Evolutionary conservation across 1,139 yeast genomes (phyloP).

Genomic region (Kurtzmaniella natalensis): DNA sequence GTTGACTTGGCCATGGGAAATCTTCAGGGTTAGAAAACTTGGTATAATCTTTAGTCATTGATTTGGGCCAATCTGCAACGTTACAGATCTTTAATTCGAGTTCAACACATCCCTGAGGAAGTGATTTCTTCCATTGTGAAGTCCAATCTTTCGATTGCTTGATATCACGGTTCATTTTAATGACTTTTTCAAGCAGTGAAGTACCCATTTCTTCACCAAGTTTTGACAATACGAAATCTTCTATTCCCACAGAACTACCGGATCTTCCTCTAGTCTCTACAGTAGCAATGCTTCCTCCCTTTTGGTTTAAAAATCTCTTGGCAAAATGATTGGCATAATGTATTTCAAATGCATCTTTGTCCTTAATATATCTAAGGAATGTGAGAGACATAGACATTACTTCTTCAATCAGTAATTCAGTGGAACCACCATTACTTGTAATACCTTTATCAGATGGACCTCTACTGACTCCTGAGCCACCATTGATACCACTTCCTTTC

Average conservation of each 20-base stretch:
- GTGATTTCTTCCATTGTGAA: conserved; percentile 41
- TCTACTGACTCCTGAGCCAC: conserved; percentile 11
- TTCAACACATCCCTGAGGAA: conserved; percentile 18
- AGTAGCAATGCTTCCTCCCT: conserved; percentile 16
- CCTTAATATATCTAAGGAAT: conserved; percentile 66
- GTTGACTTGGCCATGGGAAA: conserved; percentile 44
- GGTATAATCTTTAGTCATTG: conserved; percentile 56
- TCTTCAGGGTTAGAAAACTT: conserved; percentile 27
- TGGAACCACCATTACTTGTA: conserved; percentile 1
- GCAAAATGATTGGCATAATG: conserved; percentile 89
- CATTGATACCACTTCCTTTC: not conserved
- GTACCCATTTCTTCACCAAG: conserved; percentile 78
- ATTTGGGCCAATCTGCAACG: conserved; percentile 46
- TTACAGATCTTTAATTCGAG: conserved; percentile 55
- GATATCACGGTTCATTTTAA: conserved; percentile 87
- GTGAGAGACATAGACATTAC: conserved; percentile 53
- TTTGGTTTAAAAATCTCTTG: conserved; percentile 64
- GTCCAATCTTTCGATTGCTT: conserved; percentile 61
- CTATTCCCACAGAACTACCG: conserved; percentile 57
- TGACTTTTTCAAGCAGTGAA: conserved; percentile 73
- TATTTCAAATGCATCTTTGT: conserved; percentile 84
- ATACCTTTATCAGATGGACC: not conserved
- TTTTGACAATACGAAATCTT: conserved; percentile 64
- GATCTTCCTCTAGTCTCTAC: conserved; percentile 14
- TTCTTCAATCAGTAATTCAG: conserved; percentile 33